phyloP scores from a whole-genome alignment of 1,139 yeast species.

The Nakaseomyces bracarensis region DNA sequence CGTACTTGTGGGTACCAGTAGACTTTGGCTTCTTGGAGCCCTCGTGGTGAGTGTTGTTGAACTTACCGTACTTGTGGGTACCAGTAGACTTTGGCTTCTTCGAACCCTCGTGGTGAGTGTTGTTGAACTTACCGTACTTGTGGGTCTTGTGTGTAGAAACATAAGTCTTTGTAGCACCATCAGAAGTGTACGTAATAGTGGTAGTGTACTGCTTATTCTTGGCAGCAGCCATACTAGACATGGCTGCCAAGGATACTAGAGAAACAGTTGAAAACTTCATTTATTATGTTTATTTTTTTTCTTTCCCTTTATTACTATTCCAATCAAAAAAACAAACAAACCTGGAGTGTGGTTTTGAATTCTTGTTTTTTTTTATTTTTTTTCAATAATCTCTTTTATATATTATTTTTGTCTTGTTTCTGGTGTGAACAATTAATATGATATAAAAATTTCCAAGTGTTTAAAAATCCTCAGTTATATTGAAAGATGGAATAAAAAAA shows the following conservation, averaged over 20 bases:
- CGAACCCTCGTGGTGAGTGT: slow-evolving; percentile 33
- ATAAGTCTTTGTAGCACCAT: slow-evolving; percentile 19
- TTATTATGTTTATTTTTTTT: not conserved
- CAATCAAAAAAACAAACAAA: no score
- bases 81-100: slow-evolving; percentile 34
- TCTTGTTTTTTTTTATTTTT: not conserved
- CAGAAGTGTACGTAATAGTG: slow-evolving; percentile 18
- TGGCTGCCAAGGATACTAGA: slow-evolving; percentile 31
- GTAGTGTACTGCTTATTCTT: slow-evolving; percentile 18
- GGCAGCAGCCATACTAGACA: slow-evolving; percentile 28
- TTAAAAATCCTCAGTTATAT: no score
- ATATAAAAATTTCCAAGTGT: no score
- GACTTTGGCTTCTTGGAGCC: slow-evolving; percentile 31
- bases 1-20: slow-evolving; percentile 41
- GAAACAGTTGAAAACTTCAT: slow-evolving; percentile 37
- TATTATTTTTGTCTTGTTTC: not conserved
- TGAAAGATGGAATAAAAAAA: no score
- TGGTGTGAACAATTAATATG: no score
- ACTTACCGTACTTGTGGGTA: slow-evolving; percentile 43
- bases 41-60: slow-evolving; percentile 39
- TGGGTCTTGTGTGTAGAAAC: slow-evolving; percentile 37
- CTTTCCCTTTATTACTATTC: not conserved
- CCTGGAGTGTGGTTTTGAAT: no score
- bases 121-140: slow-evolving; percentile 39
- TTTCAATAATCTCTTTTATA: not conserved